Evolutionary conservation across 2,329 filamentous ascomycete species (phyloP), one percentile per base, ranked within the genome.

Genomic region (Aspergillus neotritici): DNA sequence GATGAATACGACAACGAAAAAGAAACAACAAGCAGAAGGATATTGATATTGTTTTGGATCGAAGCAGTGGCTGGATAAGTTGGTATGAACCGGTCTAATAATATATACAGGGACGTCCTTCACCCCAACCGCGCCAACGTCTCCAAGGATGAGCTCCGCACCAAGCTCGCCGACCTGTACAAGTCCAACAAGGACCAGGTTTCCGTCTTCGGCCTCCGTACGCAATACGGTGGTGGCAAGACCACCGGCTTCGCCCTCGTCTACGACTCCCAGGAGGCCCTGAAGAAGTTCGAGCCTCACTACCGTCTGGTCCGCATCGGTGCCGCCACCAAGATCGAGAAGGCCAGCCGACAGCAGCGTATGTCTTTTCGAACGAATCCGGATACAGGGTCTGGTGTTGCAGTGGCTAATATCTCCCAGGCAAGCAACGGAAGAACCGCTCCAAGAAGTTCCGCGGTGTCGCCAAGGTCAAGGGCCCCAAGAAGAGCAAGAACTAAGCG

Each of bases 341-440:
- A 90, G 80, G 83, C 93, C 66, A 88, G 83, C 79, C 87, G 93
- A 83, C 93, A 98, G 79, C 93, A 98, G 78, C 90, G 93, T 96
- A 90, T 70, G 91, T 94, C 62, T 49, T 47, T 41, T 34, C 42
- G 21, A 8, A 25, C 9, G 21, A 25, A 43, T 32, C 30, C 12
- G 21, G 15, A 13, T 34, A n/a, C n/a, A n/a, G n/a, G n/a, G n/a
- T n/a, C n/a, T n/a, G n/a, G n/a, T n/a, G n/a, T n/a, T n/a, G n/a
- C n/a, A n/a, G n/a, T n/a, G n/a, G n/a, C n/a, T n/a, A n/a, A n/a
- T 29, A 35, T 14, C 28, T 32, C 25, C 34, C 76, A 97, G 91
- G 91, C 85, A 98, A 98, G 83, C 93, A 97, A 80, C 87, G 93
- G 80, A 98, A 98, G 88, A 98, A 98, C 87, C 84, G 91, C 75